A percentile compares a stretch with the other conserved stretches of the same genome.
These are phyloP conservation scores for Adansonia rubrostipa DNA, from an alignment of 441 rosid species.

Conservation along the genomic window DNA sequence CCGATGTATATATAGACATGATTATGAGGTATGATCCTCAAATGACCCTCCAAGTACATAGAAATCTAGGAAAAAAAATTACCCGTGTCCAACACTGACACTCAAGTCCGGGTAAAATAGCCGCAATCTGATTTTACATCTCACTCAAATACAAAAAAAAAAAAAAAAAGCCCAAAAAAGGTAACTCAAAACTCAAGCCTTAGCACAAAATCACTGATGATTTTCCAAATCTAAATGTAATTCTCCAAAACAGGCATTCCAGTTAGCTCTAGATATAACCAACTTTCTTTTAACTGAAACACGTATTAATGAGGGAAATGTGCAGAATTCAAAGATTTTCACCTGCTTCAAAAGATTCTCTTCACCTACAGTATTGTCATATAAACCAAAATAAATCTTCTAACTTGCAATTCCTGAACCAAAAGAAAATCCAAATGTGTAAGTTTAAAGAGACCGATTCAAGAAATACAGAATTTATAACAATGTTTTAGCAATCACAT, in stretches of 20 bases:
- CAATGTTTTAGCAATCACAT: too few species aligned
- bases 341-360: constrained; percentile 50
- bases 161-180: constrained; percentile 36
- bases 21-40: too few species aligned
- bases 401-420: constrained; percentile 87
- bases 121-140: constrained; percentile 63
- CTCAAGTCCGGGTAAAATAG: too few species aligned
- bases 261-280: constrained; percentile 69
- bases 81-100: too few species aligned
- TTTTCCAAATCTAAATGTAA: constrained; percentile 49
- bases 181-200: constrained; percentile 69
- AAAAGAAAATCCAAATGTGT: constrained; percentile 27
- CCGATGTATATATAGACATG: too few species aligned
- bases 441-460: constrained; percentile 12
- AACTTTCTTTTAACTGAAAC: constrained; percentile 54
- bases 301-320: constrained; percentile 43
- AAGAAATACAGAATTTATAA: not conserved
- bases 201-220: constrained; percentile 65
- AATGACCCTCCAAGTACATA: too few species aligned
- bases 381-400: constrained; percentile 55
- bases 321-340: constrained; percentile 50
- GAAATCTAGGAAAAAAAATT: too few species aligned
- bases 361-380: constrained; percentile 47
- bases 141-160: constrained; percentile 44
- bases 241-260: constrained; percentile 55